Base-by-base conservation (phyloP, 768 basidiomycete species). In the Kwoniella sp. region DNA sequence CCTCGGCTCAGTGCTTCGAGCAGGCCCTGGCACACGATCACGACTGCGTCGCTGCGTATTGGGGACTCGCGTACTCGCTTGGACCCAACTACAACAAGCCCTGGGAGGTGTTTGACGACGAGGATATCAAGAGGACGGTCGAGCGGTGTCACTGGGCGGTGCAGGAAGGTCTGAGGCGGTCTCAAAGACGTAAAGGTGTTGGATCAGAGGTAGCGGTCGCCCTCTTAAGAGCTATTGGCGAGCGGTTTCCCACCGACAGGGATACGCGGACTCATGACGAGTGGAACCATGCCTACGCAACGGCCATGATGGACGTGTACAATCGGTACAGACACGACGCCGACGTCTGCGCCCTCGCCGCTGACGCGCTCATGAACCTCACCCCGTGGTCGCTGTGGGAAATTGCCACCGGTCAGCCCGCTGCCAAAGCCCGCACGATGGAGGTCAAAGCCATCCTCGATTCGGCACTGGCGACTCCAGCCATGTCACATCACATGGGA, bases 81-180 rank as follows among this genome's bases (percentile, higher is more conserved):
- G 65, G 66, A 28, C 60, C 66, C 3, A 68, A 70, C 37, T 70
- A 70, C 57, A 68, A 67, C 53, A 63, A 65, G 44, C 28, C 53
- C 1, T 70, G 66, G 65, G 60, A 60, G 26, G 34, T 58, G 0
- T 62, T 60, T 40, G 49, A 50, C 33, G 28, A 47, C 23, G 50
- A 50, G 19, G 47, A 60, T 19, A 29, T 60, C 25, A 27, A 48
- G 12, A 22, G 22, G 22, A 40, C 40, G 1, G 20, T 60, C 10
- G 36, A 23, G 19, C 50, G 39, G 20, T 42, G 45, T 17, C 41
- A 37, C 28, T 33, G 43, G 20, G 46, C 40, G 6, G 28, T 53
- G 0, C 36, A 46, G 26, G 25, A 56, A 26, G 54, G 25, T 37
- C 46, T 53, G 25, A 33, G 15, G 23, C 19, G 46, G 32, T n/a